Evolutionary conservation across 1,284 basidiomycete genomes (phyloP), one percentile per base, ranked within the genome.

Genomic region (Apiotrichum sp.): DNA sequence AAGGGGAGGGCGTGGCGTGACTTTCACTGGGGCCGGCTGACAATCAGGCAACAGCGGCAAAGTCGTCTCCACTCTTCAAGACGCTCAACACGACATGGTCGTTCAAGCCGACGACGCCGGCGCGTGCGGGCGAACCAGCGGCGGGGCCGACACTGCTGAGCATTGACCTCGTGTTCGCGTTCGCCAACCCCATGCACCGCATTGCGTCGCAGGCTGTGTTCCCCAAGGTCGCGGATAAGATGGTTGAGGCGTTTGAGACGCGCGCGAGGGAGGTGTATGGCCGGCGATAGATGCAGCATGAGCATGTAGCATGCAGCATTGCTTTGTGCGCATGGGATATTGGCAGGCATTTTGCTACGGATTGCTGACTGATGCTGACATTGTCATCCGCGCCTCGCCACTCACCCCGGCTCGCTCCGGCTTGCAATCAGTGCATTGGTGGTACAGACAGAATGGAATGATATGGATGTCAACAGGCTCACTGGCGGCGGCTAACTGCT

Each of bases 201-300:
- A 82, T 85, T 1, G 82, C 93, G 16, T 89, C 89, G 4, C 81
- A 86, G 31, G 80, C 85, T 10, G 90, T 96, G 66, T 90, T 97
- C 68, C 87, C 87, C 29, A 84, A 87, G 69, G 86, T 96, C 8
- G 89, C 89, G 7, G 83, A 83, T 60, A 81, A 87, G 75, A 97
- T 96, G 90, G 86, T 97, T 31, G 79, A 86, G 58, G 93, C 93
- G 4, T 98, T 98, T 67, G 89, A 96, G 74, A 79, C 86, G 64
- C 81, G 93, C 36, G 93, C 89, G 71, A 49, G 80, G 51, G 78
- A 81, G 53, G 78, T 92, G 6, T 91, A 89, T 66, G 86, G 88
- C 38, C 35, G 48, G 31, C 11, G 48, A 38, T 29, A 29, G 29
- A 29, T 29, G 29, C 29, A 29, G 29, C 29, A 29, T 29, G 29